Evolutionary conservation across 208 protist species (phyloP).

Genomic region (Leishmania tropica): DNA sequence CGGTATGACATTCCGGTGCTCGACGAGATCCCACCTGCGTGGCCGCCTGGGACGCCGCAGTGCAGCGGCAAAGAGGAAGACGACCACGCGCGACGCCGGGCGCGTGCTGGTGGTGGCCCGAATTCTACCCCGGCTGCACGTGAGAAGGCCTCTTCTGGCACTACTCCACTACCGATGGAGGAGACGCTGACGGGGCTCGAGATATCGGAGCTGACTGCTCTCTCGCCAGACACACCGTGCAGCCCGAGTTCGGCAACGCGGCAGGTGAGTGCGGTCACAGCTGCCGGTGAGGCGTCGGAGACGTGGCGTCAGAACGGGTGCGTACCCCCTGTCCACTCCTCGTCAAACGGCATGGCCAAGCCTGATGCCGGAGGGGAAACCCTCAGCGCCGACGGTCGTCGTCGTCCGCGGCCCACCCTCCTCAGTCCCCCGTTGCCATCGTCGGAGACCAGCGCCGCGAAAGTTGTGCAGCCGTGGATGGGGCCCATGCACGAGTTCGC

Average conservation of each 20-base stretch:
- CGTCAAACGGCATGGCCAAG: neutral
- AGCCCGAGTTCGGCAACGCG: neutral
- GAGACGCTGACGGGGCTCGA: conserved; percentile 14
- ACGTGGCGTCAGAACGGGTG: no score
- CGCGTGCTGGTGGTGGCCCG: neutral
- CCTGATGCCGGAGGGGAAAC: neutral
- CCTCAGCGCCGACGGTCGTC: neutral
- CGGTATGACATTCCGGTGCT: conserved; percentile 26
- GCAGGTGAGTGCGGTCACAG: neutral
- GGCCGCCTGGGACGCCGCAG: neutral
- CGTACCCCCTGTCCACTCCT: neutral
- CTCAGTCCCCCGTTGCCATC: neutral
- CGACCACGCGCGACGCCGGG: neutral
- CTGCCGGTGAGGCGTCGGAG: neutral
- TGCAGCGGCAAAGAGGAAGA: neutral
- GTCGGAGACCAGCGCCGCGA: neutral
- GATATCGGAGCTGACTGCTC: conserved; percentile 16
- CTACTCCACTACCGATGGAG: neutral
- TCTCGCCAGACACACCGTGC: conserved; percentile 23
- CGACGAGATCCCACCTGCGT: conserved; percentile 25
- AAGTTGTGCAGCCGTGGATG: conserved; percentile 7
- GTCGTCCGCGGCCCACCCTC: neutral
- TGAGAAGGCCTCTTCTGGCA: neutral
- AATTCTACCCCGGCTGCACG: neutral
- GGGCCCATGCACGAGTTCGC: conserved; percentile 39